Percentiles rank a stretch among this genome's conserved stretches.
These are phyloP conservation scores for Verticillium nonalfalfae DNA, from an alignment of 2,329 filamentous ascomycete species.

Conservation along the genomic window DNA sequence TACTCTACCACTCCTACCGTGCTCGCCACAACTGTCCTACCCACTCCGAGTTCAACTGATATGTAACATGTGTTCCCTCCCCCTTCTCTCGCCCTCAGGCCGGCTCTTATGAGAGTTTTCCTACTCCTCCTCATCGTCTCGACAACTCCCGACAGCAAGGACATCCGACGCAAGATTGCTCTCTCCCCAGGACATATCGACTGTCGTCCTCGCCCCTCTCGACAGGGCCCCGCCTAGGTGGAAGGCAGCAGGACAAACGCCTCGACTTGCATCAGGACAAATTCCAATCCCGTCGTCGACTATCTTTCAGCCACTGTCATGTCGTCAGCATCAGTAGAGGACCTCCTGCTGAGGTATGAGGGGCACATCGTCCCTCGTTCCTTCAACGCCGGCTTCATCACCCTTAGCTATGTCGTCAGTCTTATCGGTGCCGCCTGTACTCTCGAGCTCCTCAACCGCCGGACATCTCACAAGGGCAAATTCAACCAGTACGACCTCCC, in stretches of 20 bases:
- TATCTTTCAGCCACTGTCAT: conserved; percentile 1
- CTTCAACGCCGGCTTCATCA: conserved; percentile 56
- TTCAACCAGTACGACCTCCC: conserved; percentile 59
- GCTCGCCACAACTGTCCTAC: not conserved
- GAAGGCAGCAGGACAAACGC: not conserved
- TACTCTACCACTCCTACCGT: not conserved
- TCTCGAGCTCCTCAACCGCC: conserved; percentile 72
- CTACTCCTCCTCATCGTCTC: not conserved
- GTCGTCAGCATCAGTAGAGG: conserved; percentile 5
- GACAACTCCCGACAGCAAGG: not conserved
- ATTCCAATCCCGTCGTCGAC: not conserved
- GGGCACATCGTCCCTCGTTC: conserved; percentile 39
- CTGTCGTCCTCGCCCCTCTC: not conserved
- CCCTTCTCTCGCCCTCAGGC: not conserved
- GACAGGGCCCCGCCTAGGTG: not conserved
- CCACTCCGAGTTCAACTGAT: not conserved
- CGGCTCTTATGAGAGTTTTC: not conserved
- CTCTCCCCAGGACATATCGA: not conserved
- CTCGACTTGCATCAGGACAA: not conserved
- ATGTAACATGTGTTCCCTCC: not conserved
- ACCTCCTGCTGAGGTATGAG: conserved; percentile 32
- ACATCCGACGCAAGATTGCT: not conserved
- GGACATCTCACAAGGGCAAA: conserved; percentile 61
- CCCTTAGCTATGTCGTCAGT: conserved; percentile 71
- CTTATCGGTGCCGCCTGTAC: conserved; percentile 72